Conservation (phyloP, 1,139 yeast species). For the Suhomyces yuchorum region DNA sequence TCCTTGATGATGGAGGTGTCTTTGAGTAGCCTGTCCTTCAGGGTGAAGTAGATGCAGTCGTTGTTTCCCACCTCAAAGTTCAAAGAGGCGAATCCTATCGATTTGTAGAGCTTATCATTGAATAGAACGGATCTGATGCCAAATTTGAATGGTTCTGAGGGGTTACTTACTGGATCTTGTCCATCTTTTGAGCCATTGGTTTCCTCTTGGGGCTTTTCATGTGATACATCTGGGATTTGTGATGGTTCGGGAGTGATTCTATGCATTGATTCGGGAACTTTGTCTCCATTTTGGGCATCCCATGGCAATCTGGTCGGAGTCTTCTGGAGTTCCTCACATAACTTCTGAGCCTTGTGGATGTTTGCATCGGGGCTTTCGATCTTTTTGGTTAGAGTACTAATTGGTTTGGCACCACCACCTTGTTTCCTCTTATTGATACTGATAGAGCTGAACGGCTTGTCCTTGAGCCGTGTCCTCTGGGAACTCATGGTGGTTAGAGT, state of each 20-base stretch:
- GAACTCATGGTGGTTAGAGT: conserved; percentile 7
- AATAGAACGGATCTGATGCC: conserved; percentile 9
- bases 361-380: conserved; percentile 3
- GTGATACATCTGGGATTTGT: background rate
- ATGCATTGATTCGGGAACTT: background rate
- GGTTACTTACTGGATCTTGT: background rate
- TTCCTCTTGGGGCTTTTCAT: background rate
- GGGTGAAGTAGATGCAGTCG: conserved; percentile 13
- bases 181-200: background rate
- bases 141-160: conserved; percentile 4
- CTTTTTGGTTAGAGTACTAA: conserved; percentile 11
- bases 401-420: conserved; percentile 16
- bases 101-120: conserved; percentile 9
- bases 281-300: background rate
- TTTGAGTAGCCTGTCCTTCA: conserved; percentile 10
- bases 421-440: conserved; percentile 13
- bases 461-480: conserved; percentile 13
- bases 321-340: conserved; percentile 9
- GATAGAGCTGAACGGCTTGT: conserved; percentile 14
- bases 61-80: conserved; percentile 9
- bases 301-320: background rate
- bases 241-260: background rate
- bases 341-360: conserved; percentile 8
- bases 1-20: conserved; percentile 9
- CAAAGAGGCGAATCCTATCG: conserved; percentile 5